Percentiles rank a stretch among this genome's conserved stretches.
Conservation (phyloP, 768 basidiomycete genomes). For the Suillus variegatus region DNA sequence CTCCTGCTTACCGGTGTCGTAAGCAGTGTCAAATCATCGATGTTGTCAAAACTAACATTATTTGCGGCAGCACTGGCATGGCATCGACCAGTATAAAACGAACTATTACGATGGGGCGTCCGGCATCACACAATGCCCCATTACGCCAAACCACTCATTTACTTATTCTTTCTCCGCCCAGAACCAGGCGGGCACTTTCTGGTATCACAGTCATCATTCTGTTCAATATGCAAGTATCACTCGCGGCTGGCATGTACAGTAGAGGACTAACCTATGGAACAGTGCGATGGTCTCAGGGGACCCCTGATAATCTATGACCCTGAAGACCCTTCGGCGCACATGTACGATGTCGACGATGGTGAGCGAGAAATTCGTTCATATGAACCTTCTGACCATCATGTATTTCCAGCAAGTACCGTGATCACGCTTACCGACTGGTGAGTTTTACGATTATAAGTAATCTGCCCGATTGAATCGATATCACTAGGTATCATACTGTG, state of each 20-base stretch:
- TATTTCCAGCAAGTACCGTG: conserved; percentile 34
- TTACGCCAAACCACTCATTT: conserved; percentile 19
- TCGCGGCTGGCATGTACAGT: not conserved
- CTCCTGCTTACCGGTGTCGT: conserved; percentile 48
- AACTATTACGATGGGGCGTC: conserved; percentile 48
- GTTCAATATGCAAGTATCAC: conserved; percentile 36
- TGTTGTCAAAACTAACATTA: not conserved
- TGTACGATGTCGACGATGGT: conserved; percentile 50
- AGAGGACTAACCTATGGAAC: not conserved
- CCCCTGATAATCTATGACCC: conserved; percentile 44
- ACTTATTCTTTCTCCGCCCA: conserved; percentile 22
- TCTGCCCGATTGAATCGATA: not conserved
- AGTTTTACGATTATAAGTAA: not conserved
- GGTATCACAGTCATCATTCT: conserved; percentile 39
- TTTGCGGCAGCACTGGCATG: conserved; percentile 53
- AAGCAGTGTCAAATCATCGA: conserved; percentile 16
- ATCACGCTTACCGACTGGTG: conserved; percentile 46
- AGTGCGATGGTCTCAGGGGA: conserved; percentile 27
- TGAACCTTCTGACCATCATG: not conserved
- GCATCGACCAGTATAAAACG: conserved; percentile 43
- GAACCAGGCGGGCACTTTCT: conserved; percentile 28
- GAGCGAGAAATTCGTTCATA: not conserved
- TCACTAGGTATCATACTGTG: conserved; percentile 17
- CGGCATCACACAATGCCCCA: conserved; percentile 36
- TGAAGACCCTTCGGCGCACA: conserved; percentile 35